Percentiles rank a stretch among this genome's conserved stretches.
Evolutionary conservation across 371 early-diverging fungal genomes (phyloP).

Genomic region (Rhizopus delemar): DNA sequence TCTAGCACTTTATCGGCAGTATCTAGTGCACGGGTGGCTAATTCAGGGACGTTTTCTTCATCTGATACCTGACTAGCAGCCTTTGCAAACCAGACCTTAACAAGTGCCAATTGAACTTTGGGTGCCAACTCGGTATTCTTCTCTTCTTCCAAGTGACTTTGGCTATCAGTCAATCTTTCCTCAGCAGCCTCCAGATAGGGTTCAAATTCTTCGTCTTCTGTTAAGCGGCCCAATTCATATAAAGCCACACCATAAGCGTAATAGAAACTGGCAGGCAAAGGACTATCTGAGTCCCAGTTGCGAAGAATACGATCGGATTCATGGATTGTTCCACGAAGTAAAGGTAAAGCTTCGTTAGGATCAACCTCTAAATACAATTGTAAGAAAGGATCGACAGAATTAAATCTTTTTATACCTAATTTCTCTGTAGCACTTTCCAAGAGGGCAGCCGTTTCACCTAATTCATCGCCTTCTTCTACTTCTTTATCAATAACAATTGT

Average conservation of each 20-base stretch:
- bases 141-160: slow-evolving; percentile 14
- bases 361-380: slow-evolving; percentile 21
- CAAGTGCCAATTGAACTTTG: slow-evolving; percentile 37
- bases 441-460: slow-evolving; percentile 50
- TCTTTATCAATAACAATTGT: slow-evolving; percentile 52
- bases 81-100: slow-evolving; percentile 46
- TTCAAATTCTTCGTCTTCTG: slow-evolving; percentile 47
- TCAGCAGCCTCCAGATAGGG: slow-evolving; percentile 49
- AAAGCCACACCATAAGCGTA: slow-evolving; percentile 60
- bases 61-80: slow-evolving; percentile 32
- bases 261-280: slow-evolving; percentile 52
- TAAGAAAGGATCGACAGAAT: background rate
- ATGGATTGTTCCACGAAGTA: slow-evolving; percentile 62
- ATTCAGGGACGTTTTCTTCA: slow-evolving; percentile 27
- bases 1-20: slow-evolving; percentile 18
- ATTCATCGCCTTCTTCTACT: slow-evolving; percentile 58
- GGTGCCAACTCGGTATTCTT: slow-evolving; percentile 15
- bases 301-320: slow-evolving; percentile 66
- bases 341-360: slow-evolving; percentile 34
- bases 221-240: slow-evolving; percentile 52
- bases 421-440: slow-evolving; percentile 50
- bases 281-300: slow-evolving; percentile 41
- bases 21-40: slow-evolving; percentile 27
- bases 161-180: slow-evolving; percentile 40
- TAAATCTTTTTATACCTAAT: slow-evolving; percentile 25